A percentile compares a stretch with the other conserved stretches of the same genome.
These are phyloP conservation scores for Myxozyma sirexii DNA, from an alignment of 805 yeast species.

Conservation along the genomic window DNA sequence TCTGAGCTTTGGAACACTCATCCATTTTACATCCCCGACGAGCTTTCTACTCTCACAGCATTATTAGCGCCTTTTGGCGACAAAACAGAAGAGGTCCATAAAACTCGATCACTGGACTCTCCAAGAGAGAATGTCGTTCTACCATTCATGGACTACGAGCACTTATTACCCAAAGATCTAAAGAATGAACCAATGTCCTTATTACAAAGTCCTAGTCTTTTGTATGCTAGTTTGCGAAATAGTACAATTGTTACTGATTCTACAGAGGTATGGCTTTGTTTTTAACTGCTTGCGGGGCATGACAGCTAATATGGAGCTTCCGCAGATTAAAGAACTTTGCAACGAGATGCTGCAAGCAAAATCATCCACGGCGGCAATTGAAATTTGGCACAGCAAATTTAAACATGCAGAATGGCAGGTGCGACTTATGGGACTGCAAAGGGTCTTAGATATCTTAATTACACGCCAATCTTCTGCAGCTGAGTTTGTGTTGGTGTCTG, in stretches of 20 bases:
- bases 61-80: conserved; percentile 11
- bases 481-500: background rate
- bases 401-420: background rate
- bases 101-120: background rate
- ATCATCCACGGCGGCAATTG: background rate
- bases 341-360: background rate
- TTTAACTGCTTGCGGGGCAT: too few species aligned
- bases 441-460: background rate
- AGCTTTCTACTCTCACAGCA: conserved; percentile 3
- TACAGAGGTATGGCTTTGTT: background rate
- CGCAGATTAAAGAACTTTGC: background rate
- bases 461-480: background rate
- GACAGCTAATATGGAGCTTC: background rate
- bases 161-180: background rate
- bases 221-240: background rate
- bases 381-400: background rate
- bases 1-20: background rate
- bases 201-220: background rate
- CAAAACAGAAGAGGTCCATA: background rate
- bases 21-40: conserved; percentile 22
- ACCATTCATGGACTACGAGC: background rate
- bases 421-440: background rate
- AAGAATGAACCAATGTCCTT: conserved; percentile 3
- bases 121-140: conserved; percentile 5
- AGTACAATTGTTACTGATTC: background rate